A percentile compares a stretch with the other conserved stretches of the same genome.
Conservation (phyloP, 768 basidiomycete species). For the Tephrocybe rancida region DNA sequence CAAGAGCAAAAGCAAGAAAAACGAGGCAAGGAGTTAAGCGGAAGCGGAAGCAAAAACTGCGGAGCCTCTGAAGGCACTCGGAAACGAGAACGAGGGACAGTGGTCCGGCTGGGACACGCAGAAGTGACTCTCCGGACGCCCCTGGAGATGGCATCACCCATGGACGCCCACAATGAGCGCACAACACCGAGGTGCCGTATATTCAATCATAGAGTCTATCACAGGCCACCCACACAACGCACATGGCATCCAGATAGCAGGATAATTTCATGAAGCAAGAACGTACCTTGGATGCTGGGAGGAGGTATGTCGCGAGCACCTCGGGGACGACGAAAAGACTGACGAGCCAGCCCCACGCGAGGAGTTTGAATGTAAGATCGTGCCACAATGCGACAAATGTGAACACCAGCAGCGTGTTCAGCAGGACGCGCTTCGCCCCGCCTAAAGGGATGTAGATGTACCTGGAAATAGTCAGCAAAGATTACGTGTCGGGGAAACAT, state of each 20-base stretch:
- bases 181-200: too few relatives aligned
- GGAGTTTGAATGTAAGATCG: constrained; percentile 82
- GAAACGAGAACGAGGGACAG: too few relatives aligned
- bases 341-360: constrained; percentile 97
- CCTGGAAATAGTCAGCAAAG: constrained; percentile 37
- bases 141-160: too few relatives aligned
- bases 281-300: constrained; percentile 67
- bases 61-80: too few relatives aligned
- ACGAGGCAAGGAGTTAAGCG: background rate
- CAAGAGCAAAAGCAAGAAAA: background rate
- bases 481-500: background rate
- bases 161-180: too few relatives aligned
- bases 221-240: too few relatives aligned
- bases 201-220: too few relatives aligned
- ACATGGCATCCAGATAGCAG: too few relatives aligned
- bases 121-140: too few relatives aligned
- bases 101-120: too few relatives aligned
- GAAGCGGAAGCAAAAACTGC: background rate
- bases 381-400: constrained; percentile 99
- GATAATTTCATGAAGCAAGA: background rate
- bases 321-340: constrained; percentile 91
- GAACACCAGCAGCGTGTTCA: constrained; percentile 82
- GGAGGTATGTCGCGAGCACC: constrained; percentile 56
- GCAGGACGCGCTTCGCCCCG: constrained; percentile 52
- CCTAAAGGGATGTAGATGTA: constrained; percentile 96